Conservation (phyloP, 2,329 filamentous ascomycete species). For the Pseudogymnoascus verrucosus region DNA sequence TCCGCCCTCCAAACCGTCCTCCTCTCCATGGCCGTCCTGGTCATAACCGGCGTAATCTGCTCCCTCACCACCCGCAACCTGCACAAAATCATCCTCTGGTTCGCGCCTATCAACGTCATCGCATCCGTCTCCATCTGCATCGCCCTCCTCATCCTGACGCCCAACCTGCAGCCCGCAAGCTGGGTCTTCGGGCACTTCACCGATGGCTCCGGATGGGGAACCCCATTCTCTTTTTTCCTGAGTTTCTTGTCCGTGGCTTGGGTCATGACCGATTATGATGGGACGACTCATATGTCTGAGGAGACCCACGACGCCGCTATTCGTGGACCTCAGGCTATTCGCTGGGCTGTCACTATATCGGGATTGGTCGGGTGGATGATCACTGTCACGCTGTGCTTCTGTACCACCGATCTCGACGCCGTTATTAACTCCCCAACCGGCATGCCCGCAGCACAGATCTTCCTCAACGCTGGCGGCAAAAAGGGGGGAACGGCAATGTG, state of each 20-base stretch:
- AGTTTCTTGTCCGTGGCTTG: constrained; percentile 47
- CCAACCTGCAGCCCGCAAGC: constrained; percentile 47
- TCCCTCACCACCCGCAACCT: constrained; percentile 53
- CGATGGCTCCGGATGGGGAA: constrained; percentile 56
- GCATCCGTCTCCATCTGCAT: constrained; percentile 54
- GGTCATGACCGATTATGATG: constrained; percentile 65
- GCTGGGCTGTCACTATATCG: constrained; percentile 50
- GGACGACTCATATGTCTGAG: constrained; percentile 60
- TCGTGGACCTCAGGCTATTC: constrained; percentile 51
- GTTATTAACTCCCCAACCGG: constrained; percentile 51
- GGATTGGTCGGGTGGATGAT: constrained; percentile 54
- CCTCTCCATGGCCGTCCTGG: constrained; percentile 47
- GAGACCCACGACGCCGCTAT: constrained; percentile 57
- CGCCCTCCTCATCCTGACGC: constrained; percentile 48
- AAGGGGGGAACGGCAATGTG: constrained; percentile 52
- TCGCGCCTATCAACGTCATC: constrained; percentile 57
- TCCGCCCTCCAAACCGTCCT: constrained; percentile 50
- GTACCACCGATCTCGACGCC: constrained; percentile 47
- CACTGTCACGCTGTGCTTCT: constrained; percentile 57
- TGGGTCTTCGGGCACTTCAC: constrained; percentile 56
- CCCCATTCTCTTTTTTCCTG: constrained; percentile 53
- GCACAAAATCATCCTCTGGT: constrained; percentile 54
- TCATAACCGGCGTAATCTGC: constrained; percentile 48
- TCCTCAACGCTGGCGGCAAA: constrained; percentile 51
- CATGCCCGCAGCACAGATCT: constrained; percentile 50